Evolutionary conservation across 2,329 filamentous ascomycete species (phyloP), one percentile per base, ranked within the genome.

Genomic region (Hirsutella minnesotensis): DNA sequence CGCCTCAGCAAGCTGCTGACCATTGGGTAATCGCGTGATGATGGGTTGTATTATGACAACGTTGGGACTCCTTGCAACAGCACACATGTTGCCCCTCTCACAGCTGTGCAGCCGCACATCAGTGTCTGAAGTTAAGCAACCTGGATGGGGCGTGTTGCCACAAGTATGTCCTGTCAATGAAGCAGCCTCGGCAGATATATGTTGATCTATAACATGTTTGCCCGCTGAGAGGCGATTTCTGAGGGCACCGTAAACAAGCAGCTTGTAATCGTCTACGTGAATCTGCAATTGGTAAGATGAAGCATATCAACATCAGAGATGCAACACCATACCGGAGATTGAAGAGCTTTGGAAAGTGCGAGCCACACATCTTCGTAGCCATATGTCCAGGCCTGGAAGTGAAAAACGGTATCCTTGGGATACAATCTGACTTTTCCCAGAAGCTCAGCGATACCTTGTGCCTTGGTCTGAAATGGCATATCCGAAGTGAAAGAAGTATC

Each of bases 351-450:
- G 0, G 87, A 81, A 1, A 96, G 63, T 0, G 86, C 83, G 45
- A 88, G 68, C 88, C 88, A 95, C 0, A 95, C 87, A 41, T 94
- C 84, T 57, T 96, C 89, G 49, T 95, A 95, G 1, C 72, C 72
- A 56, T 92, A 92, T 0, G 90, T 95, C 88, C 89, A 95, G 1
- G 87, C 77, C 44, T 88, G 77, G 38, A 96, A 73, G 58, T 94
- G 84, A 53, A 95, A 95, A 1, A 83, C 59, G 0, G 87, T 94
- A 33, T 86, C 76, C 2, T 67, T 47, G 0, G 88, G 82, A 57
- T 90, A 94, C 20, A 64, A 56, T 0, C 65, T 59, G 0, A 95
- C 71, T 50, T 87, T 83, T 4, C 67, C 63, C 1, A 95, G 54
- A 0, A 95, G 70, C 54, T 95, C 85, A 1, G 65, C 65, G 10